Percentiles rank a stretch among this genome's conserved stretches.
Evolutionary conservation across 1,284 basidiomycete species (phyloP).

Genomic region (Heterobasidion annosum): DNA sequence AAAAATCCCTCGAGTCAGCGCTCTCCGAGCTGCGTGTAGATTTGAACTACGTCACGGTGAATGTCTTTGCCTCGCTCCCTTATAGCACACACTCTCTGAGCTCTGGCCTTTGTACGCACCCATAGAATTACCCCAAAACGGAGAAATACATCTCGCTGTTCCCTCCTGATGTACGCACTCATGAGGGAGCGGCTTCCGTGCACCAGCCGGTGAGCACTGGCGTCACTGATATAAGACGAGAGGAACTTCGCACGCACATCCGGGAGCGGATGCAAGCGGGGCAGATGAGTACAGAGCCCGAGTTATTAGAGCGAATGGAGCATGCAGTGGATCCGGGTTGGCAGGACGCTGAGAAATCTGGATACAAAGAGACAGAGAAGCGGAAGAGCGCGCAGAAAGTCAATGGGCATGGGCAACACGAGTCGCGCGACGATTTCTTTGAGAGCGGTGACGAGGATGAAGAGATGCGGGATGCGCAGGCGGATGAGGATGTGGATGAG

Average conservation of each 20-base stretch:
- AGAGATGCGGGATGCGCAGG: background rate
- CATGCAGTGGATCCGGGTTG: background rate
- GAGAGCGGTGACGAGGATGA: slow-evolving; percentile 1
- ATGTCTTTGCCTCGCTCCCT: slow-evolving; percentile 15
- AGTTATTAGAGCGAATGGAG: slow-evolving; percentile 25
- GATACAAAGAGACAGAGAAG: background rate
- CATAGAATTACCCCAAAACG: slow-evolving; percentile 70
- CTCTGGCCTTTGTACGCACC: background rate
- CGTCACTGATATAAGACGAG: slow-evolving; percentile 40
- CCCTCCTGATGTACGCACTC: slow-evolving; percentile 51
- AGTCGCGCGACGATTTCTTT: background rate
- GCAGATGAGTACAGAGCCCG: slow-evolving; percentile 51
- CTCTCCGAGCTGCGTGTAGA: slow-evolving; percentile 62
- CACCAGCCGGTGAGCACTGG: slow-evolving; percentile 7
- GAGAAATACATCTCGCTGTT: slow-evolving; percentile 84
- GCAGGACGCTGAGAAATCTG: background rate
- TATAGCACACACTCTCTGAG: background rate
- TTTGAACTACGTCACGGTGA: slow-evolving; percentile 77
- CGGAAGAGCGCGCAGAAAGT: background rate
- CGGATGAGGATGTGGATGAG: background rate
- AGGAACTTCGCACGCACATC: slow-evolving; percentile 56
- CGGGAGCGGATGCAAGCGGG: slow-evolving; percentile 55
- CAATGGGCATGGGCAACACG: background rate
- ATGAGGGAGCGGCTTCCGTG: slow-evolving; percentile 16
- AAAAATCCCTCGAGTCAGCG: slow-evolving; percentile 35